Conservation (phyloP, 2,329 filamentous ascomycete genomes). For the Xylariaceae sp. region DNA sequence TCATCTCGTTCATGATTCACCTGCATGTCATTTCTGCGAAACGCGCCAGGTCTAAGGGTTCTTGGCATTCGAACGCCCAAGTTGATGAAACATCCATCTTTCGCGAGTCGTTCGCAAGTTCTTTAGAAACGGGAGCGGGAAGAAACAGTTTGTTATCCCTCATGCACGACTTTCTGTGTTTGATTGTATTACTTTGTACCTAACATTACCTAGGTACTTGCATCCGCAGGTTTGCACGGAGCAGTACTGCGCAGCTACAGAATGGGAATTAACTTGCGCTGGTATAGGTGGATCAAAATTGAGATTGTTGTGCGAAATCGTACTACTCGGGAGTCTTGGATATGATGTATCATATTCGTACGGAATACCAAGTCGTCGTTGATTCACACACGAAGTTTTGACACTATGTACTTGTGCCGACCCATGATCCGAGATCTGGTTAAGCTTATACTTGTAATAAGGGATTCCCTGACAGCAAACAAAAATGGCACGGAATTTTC, state of each 20-base stretch:
- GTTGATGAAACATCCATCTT: not conserved
- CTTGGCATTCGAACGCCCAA: not conserved
- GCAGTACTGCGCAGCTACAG: too few species aligned
- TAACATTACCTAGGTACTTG: not conserved
- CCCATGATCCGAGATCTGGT: too few species aligned
- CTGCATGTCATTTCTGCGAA: not conserved
- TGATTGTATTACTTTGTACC: not conserved
- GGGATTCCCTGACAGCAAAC: too few species aligned
- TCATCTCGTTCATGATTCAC: not conserved
- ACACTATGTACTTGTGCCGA: too few species aligned
- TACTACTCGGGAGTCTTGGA: not conserved
- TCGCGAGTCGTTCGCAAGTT: not conserved
- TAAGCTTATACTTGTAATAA: too few species aligned
- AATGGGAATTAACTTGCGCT: too few species aligned
- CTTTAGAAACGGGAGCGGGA: not conserved
- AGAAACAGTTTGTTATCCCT: not conserved
- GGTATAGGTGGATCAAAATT: too few species aligned
- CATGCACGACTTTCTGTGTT: not conserved
- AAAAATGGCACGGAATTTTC: too few species aligned
- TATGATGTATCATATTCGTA: not conserved
- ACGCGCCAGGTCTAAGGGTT: not conserved
- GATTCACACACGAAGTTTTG: too few species aligned
- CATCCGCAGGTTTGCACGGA: too few species aligned
- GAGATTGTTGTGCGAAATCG: too few species aligned
- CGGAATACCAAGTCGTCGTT: too few species aligned